phyloP scores from a whole-genome alignment of 352 stramenopile species.

The Hyaloperonospora arabidopsidis region DNA sequence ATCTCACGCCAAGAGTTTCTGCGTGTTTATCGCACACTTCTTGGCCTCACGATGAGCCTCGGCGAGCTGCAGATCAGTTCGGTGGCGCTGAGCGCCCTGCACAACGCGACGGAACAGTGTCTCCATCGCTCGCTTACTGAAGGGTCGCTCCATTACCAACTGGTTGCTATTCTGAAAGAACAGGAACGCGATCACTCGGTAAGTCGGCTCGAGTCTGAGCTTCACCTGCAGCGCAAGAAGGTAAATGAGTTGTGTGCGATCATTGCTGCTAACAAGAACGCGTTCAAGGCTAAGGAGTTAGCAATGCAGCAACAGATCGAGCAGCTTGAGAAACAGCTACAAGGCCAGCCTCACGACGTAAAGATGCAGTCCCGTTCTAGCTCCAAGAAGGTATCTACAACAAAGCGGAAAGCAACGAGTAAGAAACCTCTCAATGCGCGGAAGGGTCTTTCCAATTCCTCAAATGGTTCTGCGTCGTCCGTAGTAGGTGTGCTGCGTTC shows the following conservation, averaged over 20 bases:
- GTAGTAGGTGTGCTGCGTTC: constrained; percentile 47
- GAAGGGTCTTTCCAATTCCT: constrained; percentile 37
- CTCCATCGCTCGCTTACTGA: constrained; percentile 49
- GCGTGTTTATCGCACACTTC: constrained; percentile 35
- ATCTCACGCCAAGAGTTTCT: constrained; percentile 57
- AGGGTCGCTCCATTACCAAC: constrained; percentile 49
- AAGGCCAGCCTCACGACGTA: constrained; percentile 22
- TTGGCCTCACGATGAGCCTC: constrained; percentile 28
- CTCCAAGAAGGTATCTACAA: constrained; percentile 35
- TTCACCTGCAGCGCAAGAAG: constrained; percentile 50
- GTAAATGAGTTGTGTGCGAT: constrained; percentile 44
- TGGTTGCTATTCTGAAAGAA: constrained; percentile 48
- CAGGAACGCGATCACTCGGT: constrained; percentile 27
- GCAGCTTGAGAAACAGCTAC: constrained; percentile 42
- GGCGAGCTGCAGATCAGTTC: constrained; percentile 48
- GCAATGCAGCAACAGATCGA: constrained; percentile 62
- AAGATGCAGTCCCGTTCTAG: constrained; percentile 28
- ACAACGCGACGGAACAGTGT: constrained; percentile 71
- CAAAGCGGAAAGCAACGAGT: constrained; percentile 43
- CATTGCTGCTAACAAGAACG: constrained; percentile 48
- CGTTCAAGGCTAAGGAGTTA: constrained; percentile 59
- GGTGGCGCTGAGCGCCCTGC: constrained; percentile 64
- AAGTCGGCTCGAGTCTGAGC: constrained; percentile 33
- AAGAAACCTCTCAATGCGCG: constrained; percentile 39
- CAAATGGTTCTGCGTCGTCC: constrained; percentile 31